These are phyloP conservation scores for Fusarium dlaminii DNA, from an alignment of 2,329 filamentous ascomycete genomes.

Conservation along the genomic window DNA sequence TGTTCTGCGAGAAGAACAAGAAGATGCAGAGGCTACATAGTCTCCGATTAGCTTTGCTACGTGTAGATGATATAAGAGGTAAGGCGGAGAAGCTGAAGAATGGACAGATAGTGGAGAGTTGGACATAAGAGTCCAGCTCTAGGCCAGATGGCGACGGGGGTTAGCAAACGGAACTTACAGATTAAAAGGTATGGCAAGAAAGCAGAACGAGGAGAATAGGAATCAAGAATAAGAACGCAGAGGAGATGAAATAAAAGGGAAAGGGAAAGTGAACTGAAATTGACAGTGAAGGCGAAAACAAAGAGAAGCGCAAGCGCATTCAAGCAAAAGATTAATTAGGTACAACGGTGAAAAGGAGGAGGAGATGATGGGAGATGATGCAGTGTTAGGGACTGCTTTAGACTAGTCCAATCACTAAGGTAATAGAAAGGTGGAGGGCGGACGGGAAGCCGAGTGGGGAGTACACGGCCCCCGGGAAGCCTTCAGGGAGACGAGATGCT, in stretches of 20 bases:
- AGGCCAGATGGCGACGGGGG: neutral
- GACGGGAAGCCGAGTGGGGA: constrained; percentile 34
- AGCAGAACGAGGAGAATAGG: constrained; percentile 12
- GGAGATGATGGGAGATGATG: constrained; percentile 34
- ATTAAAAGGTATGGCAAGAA: constrained; percentile 30
- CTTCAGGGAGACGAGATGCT: constrained; percentile 18
- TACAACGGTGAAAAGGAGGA: constrained; percentile 35
- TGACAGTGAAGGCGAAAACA: constrained; percentile 14
- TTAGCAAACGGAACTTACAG: constrained; percentile 28
- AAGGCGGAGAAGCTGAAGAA: constrained; percentile 31
- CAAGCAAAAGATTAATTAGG: constrained; percentile 32
- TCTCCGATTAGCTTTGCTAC: constrained; percentile 29
- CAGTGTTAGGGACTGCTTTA: constrained; percentile 10
- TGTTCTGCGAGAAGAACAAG: constrained; percentile 21
- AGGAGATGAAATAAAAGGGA: constrained; percentile 31
- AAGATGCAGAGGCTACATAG: constrained; percentile 33
- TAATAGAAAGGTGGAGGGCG: constrained; percentile 15
- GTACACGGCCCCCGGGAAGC: constrained; percentile 19
- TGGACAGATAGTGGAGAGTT: constrained; percentile 36
- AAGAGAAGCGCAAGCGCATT: constrained; percentile 38
- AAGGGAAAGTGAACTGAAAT: too few relatives aligned
- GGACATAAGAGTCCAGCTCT: constrained; percentile 13
- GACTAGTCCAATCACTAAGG: neutral
- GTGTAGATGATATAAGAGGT: constrained; percentile 4
- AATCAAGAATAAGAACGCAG: constrained; percentile 24